These are phyloP conservation scores for Boletus barrowsii DNA, from an alignment of 768 basidiomycete species.

Conservation along the genomic window DNA sequence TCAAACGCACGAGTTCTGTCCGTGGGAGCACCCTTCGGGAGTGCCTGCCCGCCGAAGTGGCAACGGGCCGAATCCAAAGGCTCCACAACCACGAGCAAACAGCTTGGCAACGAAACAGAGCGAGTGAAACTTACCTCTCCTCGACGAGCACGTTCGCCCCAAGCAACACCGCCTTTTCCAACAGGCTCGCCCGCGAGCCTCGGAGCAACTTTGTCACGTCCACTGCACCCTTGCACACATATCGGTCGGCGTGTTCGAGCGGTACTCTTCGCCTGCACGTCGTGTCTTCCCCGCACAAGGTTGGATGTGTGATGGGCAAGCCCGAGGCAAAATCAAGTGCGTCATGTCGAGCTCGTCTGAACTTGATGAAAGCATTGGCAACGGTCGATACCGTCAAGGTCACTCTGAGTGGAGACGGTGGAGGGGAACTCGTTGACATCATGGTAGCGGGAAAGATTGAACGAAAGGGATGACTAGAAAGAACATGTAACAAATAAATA, in stretches of 20 bases:
- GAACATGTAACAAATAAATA: conserved; percentile 6
- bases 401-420: conserved; percentile 21
- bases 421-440: conserved; percentile 17
- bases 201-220: conserved; percentile 57
- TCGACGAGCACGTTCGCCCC: conserved; percentile 65
- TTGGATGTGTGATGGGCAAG: conserved; percentile 36
- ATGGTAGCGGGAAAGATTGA: background rate
- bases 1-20: background rate
- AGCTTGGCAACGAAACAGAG: background rate
- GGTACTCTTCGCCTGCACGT: conserved; percentile 30
- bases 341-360: conserved; percentile 41
- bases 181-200: conserved; percentile 47
- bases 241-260: conserved; percentile 41
- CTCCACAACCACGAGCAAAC: background rate
- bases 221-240: conserved; percentile 60
- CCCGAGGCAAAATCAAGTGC: conserved; percentile 39
- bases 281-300: conserved; percentile 27
- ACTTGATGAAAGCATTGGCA: conserved; percentile 52
- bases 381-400: conserved; percentile 35
- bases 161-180: conserved; percentile 46
- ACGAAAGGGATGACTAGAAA: background rate
- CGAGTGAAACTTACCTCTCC: conserved; percentile 53
- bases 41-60: background rate
- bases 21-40: background rate
- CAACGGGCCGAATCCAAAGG: background rate